Evolutionary conservation across 306 rosid genomes (phyloP).

Genomic region (Macrotyloma uniflorum): DNA sequence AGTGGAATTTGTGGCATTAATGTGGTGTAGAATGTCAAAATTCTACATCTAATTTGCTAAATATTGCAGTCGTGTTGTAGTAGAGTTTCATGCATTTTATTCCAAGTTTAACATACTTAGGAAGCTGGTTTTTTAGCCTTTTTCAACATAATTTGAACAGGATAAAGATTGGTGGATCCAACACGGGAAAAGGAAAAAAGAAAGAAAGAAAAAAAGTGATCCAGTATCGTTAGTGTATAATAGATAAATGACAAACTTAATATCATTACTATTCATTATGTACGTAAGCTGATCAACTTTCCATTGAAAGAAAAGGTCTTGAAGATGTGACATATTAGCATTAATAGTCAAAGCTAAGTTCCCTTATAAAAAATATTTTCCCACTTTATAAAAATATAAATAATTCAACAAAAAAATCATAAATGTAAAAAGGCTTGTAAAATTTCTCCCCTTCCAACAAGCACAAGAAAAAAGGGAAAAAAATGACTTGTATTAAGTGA

Average conservation of each 20-base stretch:
- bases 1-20: neutral
- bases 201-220: too few species aligned
- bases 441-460: conserved; percentile 14
- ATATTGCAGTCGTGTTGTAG: neutral
- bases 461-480: neutral
- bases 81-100: neutral
- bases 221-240: too few species aligned
- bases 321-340: neutral
- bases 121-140: neutral
- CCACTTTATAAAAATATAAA: conserved; percentile 23
- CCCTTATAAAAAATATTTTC: neutral
- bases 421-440: neutral
- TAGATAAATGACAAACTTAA: too few species aligned
- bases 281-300: neutral
- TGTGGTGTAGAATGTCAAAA: neutral
- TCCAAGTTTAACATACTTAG: neutral
- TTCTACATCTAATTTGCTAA: neutral
- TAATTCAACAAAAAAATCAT: conserved; percentile 16
- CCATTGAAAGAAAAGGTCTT: neutral
- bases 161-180: neutral
- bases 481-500: neutral
- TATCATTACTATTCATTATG: neutral
- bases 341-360: neutral
- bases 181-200: neutral
- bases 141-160: too few species aligned